phyloP scores from a whole-genome alignment of 2,329 filamentous ascomycete genomes.

The Fusarium sp. region DNA sequence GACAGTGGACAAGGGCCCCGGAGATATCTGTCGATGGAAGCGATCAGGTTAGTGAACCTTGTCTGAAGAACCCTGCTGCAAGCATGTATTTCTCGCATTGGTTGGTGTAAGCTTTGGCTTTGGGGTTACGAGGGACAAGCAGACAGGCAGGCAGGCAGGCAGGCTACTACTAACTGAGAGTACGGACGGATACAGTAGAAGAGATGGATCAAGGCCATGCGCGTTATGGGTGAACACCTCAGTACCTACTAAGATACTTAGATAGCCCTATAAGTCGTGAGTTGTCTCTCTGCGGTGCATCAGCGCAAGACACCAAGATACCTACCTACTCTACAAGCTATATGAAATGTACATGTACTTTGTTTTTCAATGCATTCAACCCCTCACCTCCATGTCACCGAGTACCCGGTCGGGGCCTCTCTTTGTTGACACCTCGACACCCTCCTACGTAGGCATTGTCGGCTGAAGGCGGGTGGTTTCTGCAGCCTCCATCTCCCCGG shows the following conservation, averaged over 20 bases:
- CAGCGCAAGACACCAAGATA: background rate
- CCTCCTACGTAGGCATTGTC: background rate
- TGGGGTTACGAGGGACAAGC: background rate
- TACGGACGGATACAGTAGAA: background rate
- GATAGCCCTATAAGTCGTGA: background rate
- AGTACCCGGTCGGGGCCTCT: constrained; percentile 19
- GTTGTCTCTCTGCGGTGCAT: background rate
- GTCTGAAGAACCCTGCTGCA: background rate
- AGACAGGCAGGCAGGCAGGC: background rate
- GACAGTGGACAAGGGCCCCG: background rate
- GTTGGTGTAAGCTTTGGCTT: background rate
- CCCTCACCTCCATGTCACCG: constrained; percentile 26
- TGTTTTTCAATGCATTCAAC: background rate
- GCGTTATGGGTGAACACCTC: background rate
- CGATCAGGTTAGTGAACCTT: background rate
- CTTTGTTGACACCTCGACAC: background rate
- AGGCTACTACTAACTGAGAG: background rate
- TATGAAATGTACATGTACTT: background rate
- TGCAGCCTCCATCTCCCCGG: constrained; percentile 31
- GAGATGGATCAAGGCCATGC: constrained; percentile 12
- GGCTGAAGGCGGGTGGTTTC: constrained; percentile 27
- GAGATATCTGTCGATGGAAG: background rate
- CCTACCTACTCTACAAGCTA: background rate
- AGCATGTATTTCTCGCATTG: constrained; percentile 11
- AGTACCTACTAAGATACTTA: too few species aligned